phyloP scores from a whole-genome alignment of 1,284 basidiomycete species.

The Uromyces viciae-fabae region DNA sequence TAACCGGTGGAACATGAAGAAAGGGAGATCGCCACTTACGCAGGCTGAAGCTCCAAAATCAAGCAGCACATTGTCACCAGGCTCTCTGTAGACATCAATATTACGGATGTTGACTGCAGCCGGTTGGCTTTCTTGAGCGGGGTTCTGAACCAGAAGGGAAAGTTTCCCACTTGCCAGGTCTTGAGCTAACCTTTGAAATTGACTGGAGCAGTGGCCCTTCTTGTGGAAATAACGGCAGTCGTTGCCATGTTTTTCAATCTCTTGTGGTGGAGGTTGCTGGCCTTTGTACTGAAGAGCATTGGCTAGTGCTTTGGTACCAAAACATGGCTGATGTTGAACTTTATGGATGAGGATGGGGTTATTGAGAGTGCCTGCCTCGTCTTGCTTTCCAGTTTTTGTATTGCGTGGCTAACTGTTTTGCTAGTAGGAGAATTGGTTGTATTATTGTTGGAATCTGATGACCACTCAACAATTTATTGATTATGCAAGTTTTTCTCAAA shows the following conservation, averaged over 20 bases:
- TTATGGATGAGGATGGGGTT: not conserved
- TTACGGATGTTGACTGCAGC: not conserved
- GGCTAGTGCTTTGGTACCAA: not conserved
- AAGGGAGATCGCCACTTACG: not conserved
- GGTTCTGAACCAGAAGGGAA: not conserved
- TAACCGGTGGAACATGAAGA: not conserved
- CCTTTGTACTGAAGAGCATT: not conserved
- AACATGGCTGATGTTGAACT: not conserved
- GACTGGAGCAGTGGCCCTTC: not conserved
- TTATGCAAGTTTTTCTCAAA: too few relatives aligned
- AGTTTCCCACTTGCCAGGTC: not conserved
- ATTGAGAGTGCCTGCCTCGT: not conserved
- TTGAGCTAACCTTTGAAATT: not conserved
- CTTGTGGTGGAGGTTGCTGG: not conserved
- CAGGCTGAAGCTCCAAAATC: not conserved
- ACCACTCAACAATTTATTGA: too few relatives aligned
- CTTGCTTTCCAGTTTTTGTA: not conserved
- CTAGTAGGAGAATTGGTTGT: not conserved
- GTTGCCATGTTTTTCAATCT: not conserved
- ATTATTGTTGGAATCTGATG: too few relatives aligned
- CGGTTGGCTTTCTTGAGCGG: not conserved
- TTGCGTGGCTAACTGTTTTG: not conserved
- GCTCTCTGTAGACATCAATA: not conserved
- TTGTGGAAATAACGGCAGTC: not conserved
- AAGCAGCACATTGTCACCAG: not conserved